A percentile compares a stretch with the other conserved stretches of the same genome.
Evolutionary conservation across 768 basidiomycete genomes (phyloP).

Genomic region (Trametes cingulata): DNA sequence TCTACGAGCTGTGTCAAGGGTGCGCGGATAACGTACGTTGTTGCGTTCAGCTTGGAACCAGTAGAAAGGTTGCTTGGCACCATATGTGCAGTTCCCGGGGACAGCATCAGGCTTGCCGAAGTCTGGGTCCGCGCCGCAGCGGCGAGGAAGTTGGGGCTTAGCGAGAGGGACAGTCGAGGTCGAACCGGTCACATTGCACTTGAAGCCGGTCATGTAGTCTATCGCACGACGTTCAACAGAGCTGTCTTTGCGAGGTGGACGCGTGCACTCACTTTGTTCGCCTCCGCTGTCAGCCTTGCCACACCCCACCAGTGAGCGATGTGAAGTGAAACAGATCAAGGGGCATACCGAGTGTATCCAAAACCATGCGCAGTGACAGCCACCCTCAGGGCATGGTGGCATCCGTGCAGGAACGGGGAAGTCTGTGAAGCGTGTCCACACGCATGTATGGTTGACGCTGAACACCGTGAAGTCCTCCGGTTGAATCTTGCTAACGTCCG

Average conservation of each 20-base stretch:
- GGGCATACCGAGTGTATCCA: conserved; percentile 63
- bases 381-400: conserved; percentile 65
- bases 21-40: conserved; percentile 51
- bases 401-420: conserved; percentile 67
- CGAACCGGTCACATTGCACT: conserved; percentile 58
- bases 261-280: conserved; percentile 53
- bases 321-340: neutral
- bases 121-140: conserved; percentile 61
- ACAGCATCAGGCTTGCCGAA: conserved; percentile 44
- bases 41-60: conserved; percentile 66
- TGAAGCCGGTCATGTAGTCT: conserved; percentile 79
- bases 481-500: conserved; percentile 52
- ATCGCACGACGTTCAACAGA: too few species aligned
- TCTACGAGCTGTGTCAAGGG: too few species aligned
- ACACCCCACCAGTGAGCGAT: neutral
- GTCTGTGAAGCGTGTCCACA: conserved; percentile 68
- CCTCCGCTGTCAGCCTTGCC: conserved; percentile 52
- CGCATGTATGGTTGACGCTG: conserved; percentile 74
- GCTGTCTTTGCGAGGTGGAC: too few species aligned
- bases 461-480: conserved; percentile 75
- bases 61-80: conserved; percentile 69
- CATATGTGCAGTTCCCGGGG: conserved; percentile 72
- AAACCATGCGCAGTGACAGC: conserved; percentile 72
- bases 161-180: conserved; percentile 55
- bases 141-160: conserved; percentile 56